Base-by-base conservation (phyloP, 2,329 filamentous ascomycete species). In the Camillea tinctor region DNA sequence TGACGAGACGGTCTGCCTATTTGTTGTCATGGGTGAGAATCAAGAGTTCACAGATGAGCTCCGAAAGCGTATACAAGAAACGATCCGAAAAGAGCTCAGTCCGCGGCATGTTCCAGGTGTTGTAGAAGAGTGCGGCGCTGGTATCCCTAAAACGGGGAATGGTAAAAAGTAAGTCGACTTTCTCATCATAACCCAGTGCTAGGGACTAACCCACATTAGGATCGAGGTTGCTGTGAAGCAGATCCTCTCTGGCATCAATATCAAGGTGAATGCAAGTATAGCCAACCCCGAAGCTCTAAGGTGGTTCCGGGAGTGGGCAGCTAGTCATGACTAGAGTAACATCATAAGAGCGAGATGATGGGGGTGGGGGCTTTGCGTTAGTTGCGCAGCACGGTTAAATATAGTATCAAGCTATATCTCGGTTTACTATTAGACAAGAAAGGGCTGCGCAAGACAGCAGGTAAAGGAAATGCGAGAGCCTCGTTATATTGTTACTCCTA, bases 171-270 rank as follows among this genome's bases (percentile, higher is more conserved):
- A 76, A 79, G 87, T 83, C 52, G 53, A n/a, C n/a, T 8, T 44
- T 40, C 36, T 15, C n/a, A 7, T 23, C 36, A 49, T 36, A 4
- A 26, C 21, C n/a, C 9, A 13, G n/a, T 13, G 15, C 8, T 7
- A 1, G 2, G 52, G 9, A 30, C 64, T 68, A 56, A 66, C 51
- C 20, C n/a, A 52, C 22, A 3, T 40, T 48, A 91, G 89, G 77
- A 92, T 99, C 61, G 94, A 99, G 75, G 93, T 96, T 53, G 92
- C 92, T 0, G 94, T 98, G 5, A 98, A 98, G 80, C 93, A 97
- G 76, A 97, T 98, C 51, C 78, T 99, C 1, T 96, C 92, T 24
- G 94, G 93, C 0, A 79, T 93, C 75, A 86, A 91, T 56, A 87
- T 97, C 65, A 93, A 93, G 80, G 95, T 92, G 0, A 93, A 92